Evolutionary conservation across 2,329 filamentous ascomycete species (phyloP), one percentile per base, ranked within the genome.

Genomic region (Trichoderma lentiforme): DNA sequence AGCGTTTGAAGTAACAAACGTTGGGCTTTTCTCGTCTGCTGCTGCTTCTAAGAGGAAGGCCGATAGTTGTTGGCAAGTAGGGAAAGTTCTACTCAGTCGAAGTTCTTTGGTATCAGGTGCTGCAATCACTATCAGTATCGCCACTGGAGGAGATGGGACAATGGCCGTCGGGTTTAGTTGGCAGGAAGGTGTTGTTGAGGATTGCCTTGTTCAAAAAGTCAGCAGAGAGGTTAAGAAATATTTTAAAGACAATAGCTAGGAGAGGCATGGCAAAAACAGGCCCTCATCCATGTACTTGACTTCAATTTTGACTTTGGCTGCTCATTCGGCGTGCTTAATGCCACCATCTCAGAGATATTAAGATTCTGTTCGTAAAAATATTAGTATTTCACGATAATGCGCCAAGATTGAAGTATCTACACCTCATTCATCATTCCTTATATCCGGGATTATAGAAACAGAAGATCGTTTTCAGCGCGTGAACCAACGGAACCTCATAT

Each of bases 1-100:
- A 18, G 81, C 79, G 9, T 84, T 82, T 26, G 84, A 86, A 73
- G 71, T 86, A 8, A 85, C 84, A 0, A 86, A 85, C 74, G 68
- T 86, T 4, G 85, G 85, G 0, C 75, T 81, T 2, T 78, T 83
- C 60, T 74, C 74, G 15, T 30, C 58, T 32, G 53, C 64, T 2
- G 63, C 47, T 18, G 72, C 8, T 75, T 79, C 32, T 34, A 9
- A 26, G 3, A 43, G 5, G 28, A 28, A 28, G 9, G 8, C 11
- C 15, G 8, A 9, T 43, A 6, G 4, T 18, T 2, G 30, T 12
- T 76, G 74, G 74, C 74, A 72, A 21, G 78, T 85, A 32, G 80
- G 80, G 1, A 79, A 82, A 4, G 80, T 85, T 75, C 72, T 83
- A 4, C 86, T 86, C 70, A 84, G 83, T 28, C 84, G 86, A 73